These are phyloP conservation scores for Haplosporangium gracile DNA, from an alignment of 192 early-diverging fungal species.

Conservation along the genomic window DNA sequence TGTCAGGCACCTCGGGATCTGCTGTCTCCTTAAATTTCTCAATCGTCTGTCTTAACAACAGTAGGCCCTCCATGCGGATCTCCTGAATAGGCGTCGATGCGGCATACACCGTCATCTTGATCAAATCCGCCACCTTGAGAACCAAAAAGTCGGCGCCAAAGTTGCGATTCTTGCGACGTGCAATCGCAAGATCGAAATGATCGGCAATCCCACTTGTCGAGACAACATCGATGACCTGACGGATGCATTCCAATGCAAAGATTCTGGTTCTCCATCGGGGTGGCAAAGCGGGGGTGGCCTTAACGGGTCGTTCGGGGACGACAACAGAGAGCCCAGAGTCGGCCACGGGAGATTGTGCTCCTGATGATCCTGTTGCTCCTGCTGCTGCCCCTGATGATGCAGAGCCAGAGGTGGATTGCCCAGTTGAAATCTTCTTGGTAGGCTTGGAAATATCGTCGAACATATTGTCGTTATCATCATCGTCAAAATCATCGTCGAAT, in stretches of 20 bases:
- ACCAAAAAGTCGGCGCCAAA: conserved; percentile 79
- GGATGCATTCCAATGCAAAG: conserved; percentile 83
- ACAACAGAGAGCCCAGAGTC: conserved; percentile 47
- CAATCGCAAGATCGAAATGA: conserved; percentile 78
- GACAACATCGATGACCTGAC: conserved; percentile 75
- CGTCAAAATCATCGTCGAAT: conserved; percentile 60
- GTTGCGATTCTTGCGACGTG: conserved; percentile 67
- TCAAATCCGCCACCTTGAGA: conserved; percentile 84
- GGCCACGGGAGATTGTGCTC: conserved; percentile 16
- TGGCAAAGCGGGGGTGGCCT: conserved; percentile 58
- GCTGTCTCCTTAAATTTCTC: conserved; percentile 67
- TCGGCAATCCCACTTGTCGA: conserved; percentile 65
- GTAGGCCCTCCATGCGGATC: conserved; percentile 84
- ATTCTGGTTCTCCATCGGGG: conserved; percentile 84
- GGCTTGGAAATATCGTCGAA: conserved; percentile 34
- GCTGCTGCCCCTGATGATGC: neutral
- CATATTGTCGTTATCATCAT: conserved; percentile 40
- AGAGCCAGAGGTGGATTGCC: neutral
- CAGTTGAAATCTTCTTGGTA: conserved; percentile 20
- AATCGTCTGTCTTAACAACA: conserved; percentile 83
- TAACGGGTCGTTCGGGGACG: conserved; percentile 38
- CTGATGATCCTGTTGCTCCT: neutral
- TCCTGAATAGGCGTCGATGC: conserved; percentile 82
- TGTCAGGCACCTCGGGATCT: conserved; percentile 93
- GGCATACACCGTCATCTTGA: conserved; percentile 92